phyloP scores from a whole-genome alignment of 345 rosid species.

The Salix caprea region DNA sequence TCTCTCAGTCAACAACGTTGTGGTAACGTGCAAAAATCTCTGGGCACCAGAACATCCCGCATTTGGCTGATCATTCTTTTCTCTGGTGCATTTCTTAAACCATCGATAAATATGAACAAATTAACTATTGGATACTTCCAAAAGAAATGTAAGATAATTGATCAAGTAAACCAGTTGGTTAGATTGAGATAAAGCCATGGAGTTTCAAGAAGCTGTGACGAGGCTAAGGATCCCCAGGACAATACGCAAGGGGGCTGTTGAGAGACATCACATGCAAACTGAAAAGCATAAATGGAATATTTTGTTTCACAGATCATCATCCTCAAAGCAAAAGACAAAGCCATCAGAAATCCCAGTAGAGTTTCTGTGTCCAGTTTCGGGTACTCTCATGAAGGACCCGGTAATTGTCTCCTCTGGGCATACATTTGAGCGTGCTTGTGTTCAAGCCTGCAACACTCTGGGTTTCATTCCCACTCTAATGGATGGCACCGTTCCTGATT shows the following conservation, averaged over 20 bases:
- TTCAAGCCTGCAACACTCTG: slow-evolving; percentile 54
- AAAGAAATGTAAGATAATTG: no score
- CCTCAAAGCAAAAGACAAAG: slow-evolving; percentile 3
- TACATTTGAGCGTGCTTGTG: slow-evolving; percentile 66
- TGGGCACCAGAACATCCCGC: no score
- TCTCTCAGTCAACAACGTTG: no score
- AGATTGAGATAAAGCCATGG: slow-evolving; percentile 2
- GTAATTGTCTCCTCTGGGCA: slow-evolving; percentile 91
- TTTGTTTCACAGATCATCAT: slow-evolving; percentile 38
- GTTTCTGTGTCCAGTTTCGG: slow-evolving; percentile 73
- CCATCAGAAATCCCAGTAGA: slow-evolving; percentile 37
- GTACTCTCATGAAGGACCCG: slow-evolving; percentile 73
- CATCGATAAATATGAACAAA: no score
- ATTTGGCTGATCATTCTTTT: no score
- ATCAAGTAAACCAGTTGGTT: no score
- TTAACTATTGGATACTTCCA: no score
- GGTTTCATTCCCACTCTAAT: slow-evolving; percentile 40
- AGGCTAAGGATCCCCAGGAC: slow-evolving; percentile 5
- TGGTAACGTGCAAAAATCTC: no score
- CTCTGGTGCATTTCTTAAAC: no score
- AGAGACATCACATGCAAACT: background rate
- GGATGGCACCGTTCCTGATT: slow-evolving; percentile 46
- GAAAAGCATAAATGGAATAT: slow-evolving; percentile 48
- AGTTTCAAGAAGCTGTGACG: slow-evolving; percentile 24
- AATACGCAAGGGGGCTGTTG: background rate